phyloP scores from a whole-genome alignment of 139 green algal genomes.

The Yamagishiella unicocca region DNA sequence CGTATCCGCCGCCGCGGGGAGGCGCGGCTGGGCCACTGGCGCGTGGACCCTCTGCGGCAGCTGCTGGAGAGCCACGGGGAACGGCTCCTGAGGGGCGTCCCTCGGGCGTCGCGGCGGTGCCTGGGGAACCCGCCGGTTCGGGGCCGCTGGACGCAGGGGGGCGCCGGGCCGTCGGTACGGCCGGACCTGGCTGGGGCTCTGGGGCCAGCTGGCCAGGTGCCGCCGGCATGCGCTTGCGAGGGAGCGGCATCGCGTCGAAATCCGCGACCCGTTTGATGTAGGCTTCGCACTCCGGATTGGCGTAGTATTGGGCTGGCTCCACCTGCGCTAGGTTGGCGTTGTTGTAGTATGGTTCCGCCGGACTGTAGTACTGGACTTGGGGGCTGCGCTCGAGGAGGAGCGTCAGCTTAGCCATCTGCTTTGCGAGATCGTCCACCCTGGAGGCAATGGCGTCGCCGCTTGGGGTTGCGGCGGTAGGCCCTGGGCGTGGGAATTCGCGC shows the following conservation, averaged over 20 bases:
- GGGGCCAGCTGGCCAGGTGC: not conserved
- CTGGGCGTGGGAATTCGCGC: no score
- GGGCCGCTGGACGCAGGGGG: not conserved
- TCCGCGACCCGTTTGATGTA: conserved; percentile 8
- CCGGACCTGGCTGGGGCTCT: not conserved
- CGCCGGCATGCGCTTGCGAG: not conserved
- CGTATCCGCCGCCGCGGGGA: not conserved
- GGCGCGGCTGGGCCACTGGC: no score
- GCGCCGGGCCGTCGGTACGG: not conserved
- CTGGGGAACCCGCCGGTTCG: not conserved
- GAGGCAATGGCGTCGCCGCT: not conserved
- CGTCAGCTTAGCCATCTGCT: not conserved
- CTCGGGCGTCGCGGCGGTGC: not conserved
- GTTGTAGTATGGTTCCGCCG: not conserved
- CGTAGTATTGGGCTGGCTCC: not conserved
- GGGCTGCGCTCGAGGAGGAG: not conserved
- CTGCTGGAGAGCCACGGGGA: not conserved
- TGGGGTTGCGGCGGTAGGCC: not conserved
- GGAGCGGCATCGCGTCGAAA: not conserved
- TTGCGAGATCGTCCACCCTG: not conserved
- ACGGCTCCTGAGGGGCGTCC: not conserved
- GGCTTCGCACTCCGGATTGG: not conserved
- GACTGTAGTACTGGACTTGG: not conserved
- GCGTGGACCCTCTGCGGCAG: no score
- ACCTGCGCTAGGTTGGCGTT: not conserved